Conservation (phyloP, 139 green algal genomes). For the Medakamo hakoo region DNA sequence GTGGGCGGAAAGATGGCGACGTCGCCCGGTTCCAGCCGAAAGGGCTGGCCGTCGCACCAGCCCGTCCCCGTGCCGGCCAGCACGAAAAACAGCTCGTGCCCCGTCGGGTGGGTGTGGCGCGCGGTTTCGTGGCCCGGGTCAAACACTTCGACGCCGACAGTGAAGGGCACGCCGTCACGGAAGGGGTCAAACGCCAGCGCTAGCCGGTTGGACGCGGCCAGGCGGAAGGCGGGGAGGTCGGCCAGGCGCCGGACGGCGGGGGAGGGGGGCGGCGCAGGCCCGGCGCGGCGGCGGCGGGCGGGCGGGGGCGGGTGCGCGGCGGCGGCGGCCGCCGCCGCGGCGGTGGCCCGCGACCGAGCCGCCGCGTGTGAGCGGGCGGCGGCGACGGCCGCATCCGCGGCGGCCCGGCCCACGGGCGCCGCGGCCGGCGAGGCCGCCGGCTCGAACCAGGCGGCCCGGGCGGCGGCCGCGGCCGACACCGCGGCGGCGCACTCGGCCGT, state of each 20-base stretch:
- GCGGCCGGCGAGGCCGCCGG: too few species aligned
- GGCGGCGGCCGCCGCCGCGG: too few species aligned
- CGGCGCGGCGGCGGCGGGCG: too few species aligned
- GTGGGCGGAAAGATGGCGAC: constrained; percentile 55
- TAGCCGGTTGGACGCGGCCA: constrained; percentile 63
- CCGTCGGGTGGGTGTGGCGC: constrained; percentile 45
- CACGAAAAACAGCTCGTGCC: constrained; percentile 78
- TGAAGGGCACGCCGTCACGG: constrained; percentile 24
- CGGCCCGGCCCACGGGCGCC: too few species aligned
- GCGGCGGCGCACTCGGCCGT: too few species aligned
- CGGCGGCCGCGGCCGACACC: too few species aligned
- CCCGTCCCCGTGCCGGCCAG: constrained; percentile 38
- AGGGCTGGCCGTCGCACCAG: constrained; percentile 34
- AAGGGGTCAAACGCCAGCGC: constrained; percentile 53
- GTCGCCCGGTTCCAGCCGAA: constrained; percentile 41
- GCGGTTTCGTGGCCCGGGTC: constrained; percentile 43
- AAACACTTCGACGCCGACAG: constrained; percentile 66
- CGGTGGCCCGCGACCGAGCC: too few species aligned
- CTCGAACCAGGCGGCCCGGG: too few species aligned
- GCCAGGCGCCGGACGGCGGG: constrained; percentile 9
- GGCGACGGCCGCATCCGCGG: too few species aligned
- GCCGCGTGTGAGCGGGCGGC: too few species aligned
- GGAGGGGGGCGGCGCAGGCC: too few species aligned
- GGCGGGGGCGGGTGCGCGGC: too few species aligned
- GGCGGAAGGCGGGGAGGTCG: constrained; percentile 43